Evolutionary conservation across 306 rosid species (phyloP), one percentile per base, ranked within the genome.

Genomic region (Begonia masoniana): DNA sequence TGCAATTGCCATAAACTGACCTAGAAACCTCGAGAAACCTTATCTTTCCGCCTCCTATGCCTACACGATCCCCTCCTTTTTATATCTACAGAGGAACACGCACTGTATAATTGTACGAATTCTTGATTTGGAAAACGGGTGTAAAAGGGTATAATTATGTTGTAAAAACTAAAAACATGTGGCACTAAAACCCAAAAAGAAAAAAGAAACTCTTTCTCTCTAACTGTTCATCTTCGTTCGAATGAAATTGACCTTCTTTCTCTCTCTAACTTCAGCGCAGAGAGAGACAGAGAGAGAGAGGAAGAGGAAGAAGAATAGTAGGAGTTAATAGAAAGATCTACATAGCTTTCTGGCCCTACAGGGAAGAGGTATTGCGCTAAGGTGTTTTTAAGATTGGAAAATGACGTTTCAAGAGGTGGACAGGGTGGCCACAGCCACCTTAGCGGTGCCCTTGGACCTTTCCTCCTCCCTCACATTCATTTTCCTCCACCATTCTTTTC

Each of bases 371-470:
- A 63, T 15, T 61, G 65, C 61, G 63, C 63, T 53, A 42, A 75
- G 60, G 72, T 54, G 68, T 65, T 65, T 76, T 80, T 73, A 79
- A 84, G 76, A 70, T 63, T 69, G 68, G 94, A 91, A 58, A 86
- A 64, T 50, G 96, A 85, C 99, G 50, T 75, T 61, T 78, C 94
- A 49, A 60, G 46, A 71, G 52, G 60, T 57, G 15, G 83, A 83
- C 94, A 83, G 92, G 85, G 78, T 82, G 94, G 89, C 80, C 65
- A 85, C 80, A 76, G 75, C 77, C 71, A 5, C 76, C 55, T 62
- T 41, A 73, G 87, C 88, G 87, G 84, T 82, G 95, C 80, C 66
- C 72, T 72, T 80, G 83, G 83, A 85, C 77, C 77, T 76, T 85
- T 82, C 88, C 78, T 65, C 71, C 17, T 31, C 31, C 15, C n/a